Evolutionary conservation across 257 asterid species (phyloP), one percentile per base, ranked within the genome.

Genomic region (Haberlea rhodopensis): DNA sequence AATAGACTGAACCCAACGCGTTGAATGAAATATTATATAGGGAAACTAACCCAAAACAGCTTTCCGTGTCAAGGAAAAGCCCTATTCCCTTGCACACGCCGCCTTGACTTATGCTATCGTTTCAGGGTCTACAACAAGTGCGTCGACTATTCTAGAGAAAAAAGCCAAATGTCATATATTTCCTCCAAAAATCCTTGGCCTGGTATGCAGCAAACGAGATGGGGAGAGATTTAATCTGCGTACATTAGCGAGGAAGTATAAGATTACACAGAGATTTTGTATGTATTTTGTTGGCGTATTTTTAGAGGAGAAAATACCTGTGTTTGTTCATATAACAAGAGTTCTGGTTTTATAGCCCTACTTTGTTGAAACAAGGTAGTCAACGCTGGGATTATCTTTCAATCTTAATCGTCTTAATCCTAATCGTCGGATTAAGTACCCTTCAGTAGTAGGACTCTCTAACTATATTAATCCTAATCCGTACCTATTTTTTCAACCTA

Each of bases 211-310:
- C 55, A 53, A 62, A 58, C 51, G 58, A 56, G 46, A 60, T 8
- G 55, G 62, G 60, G 45, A n/a, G 61, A 67, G 55, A 71, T 61
- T 60, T 61, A 49, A 67, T 77, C 60, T 34, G 72, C 43, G 72
- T 23, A 24, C 60, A 22, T 52, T 54, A 53, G 74, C 51, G 43
- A 48, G 29, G 20, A 43, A 43, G 51, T 8, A 52, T 48, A 70
- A 65, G 63, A 73, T 65, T 73, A 66, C 71, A 58, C 45, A 55
- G 65, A 73, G 81, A 77, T 70, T 78, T 62, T 74, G 75, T 70
- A 24, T 52, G 71, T 57, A 61, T 66, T 56, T n/a, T 71, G 68
- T 62, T 60, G 49, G 56, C 68, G 73, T 73, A 48, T 60, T 53
- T 29, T 65, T 1, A 31, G 74, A 61, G 71, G 62, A 62, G 63